phyloP scores from a whole-genome alignment of 2,329 filamentous ascomycete species.

The Alternaria ventricosa region DNA sequence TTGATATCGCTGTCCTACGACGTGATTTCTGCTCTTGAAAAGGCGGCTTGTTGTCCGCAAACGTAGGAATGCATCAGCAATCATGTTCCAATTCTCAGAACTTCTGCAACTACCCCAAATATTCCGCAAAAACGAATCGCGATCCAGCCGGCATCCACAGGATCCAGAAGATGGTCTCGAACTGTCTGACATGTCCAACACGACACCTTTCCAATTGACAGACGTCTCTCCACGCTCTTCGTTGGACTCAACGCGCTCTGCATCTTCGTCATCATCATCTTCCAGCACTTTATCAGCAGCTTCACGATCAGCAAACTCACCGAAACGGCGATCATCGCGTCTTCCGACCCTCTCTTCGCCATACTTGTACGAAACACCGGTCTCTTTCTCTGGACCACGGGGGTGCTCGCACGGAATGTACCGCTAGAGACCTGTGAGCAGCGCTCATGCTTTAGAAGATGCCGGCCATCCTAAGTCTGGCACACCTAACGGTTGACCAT shows the following conservation, averaged over 20 bases:
- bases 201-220: slow-evolving; percentile 42
- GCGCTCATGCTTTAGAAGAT: slow-evolving; percentile 20
- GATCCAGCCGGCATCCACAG: not conserved
- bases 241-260: slow-evolving; percentile 48
- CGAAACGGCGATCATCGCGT: slow-evolving; percentile 37
- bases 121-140: not conserved
- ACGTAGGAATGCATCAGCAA: not conserved
- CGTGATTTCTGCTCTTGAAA: slow-evolving; percentile 21
- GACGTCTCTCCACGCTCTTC: slow-evolving; percentile 52
- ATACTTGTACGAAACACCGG: slow-evolving; percentile 44
- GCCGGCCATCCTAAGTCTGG: slow-evolving; percentile 40
- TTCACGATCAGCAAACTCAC: slow-evolving; percentile 8
- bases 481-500: slow-evolving; percentile 19
- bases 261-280: slow-evolving; percentile 1
- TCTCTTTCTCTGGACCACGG: slow-evolving; percentile 36
- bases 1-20: slow-evolving; percentile 13
- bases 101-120: not conserved
- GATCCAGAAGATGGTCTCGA: slow-evolving; percentile 12
- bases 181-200: slow-evolving; percentile 26
- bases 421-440: slow-evolving; percentile 19
- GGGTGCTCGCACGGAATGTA: slow-evolving; percentile 36
- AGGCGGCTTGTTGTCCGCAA: slow-evolving; percentile 11
- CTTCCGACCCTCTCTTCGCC: slow-evolving; percentile 41
- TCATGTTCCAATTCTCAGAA: slow-evolving; percentile 3
- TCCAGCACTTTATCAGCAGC: slow-evolving; percentile 13